Base-by-base conservation (phyloP, 805 yeast species). In the Lipomyces spencermartinsiae region DNA sequence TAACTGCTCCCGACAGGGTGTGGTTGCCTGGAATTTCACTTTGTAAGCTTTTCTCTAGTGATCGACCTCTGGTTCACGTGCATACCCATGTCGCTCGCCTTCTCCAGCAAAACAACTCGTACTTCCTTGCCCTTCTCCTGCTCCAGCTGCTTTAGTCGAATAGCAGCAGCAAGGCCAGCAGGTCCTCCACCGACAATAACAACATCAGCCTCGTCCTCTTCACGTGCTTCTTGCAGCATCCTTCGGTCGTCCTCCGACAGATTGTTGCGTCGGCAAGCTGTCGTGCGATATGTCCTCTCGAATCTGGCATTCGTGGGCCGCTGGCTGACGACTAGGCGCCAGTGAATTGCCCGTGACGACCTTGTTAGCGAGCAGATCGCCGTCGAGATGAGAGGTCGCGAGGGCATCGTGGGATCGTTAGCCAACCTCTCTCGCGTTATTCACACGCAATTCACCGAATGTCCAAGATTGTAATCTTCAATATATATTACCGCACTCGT, bases 101-200 rank as follows among this genome's bases (percentile, higher is more conserved):
- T 95, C 74, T 95, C 99, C 53, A 95, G 81, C 1, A 95, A 92
- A 9, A 95, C 90, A 46, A 95, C 97, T 68, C 99, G 83, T 61
- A 92, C 80, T 61, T 87, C 90, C 25, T 91, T 90, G 31, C 80
- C 80, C 0, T 89, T 90, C 35, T 83, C 79, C 70, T 85, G 89
- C 63, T 84, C 81, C 46, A 94, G 80, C 77, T 93, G 97, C 78
- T 95, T 95, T 68, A 92, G 82, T 73, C 86, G 85, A 70, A 95
- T 95, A 12, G 98, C 98, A 1, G 99, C 89, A 0, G 97, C 93
- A 61, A 95, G 81, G 2, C 99, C 99, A 1, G 98, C 96, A 6
- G 98, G 98, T 0, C 99, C 99, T 46, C 97, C 98, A 56, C 99
- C 99, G 1, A 95, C 97, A 62, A 95, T 92, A 75, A 97, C 91